These are phyloP conservation scores for Cantharellus anzutake DNA, from an alignment of 768 basidiomycete genomes.

Conservation along the genomic window DNA sequence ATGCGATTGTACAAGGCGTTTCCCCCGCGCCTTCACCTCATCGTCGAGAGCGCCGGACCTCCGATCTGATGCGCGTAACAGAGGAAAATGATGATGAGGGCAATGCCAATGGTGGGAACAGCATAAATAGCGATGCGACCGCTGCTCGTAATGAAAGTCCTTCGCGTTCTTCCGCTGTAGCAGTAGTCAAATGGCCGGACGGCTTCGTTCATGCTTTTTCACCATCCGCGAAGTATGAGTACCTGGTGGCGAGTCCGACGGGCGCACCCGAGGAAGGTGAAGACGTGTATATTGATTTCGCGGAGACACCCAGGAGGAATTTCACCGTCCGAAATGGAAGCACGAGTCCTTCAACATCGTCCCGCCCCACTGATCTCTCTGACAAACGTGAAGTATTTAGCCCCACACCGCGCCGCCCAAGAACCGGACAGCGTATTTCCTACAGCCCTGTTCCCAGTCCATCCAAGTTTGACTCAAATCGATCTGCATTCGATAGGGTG, in stretches of 20 bases:
- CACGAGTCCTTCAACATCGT: too few species aligned
- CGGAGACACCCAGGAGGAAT: too few species aligned
- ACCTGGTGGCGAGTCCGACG: not conserved
- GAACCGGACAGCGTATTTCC: too few species aligned
- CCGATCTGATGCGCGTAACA: constrained; percentile 48
- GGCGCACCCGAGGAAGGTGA: constrained; percentile 15
- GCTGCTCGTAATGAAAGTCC: not conserved
- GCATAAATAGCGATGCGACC: not conserved
- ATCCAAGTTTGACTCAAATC: too few species aligned
- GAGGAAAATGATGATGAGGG: constrained; percentile 42
- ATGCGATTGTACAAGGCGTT: not conserved
- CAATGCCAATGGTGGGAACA: constrained; percentile 12
- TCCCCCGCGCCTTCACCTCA: not conserved
- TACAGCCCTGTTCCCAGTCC: too few species aligned
- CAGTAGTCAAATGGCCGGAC: constrained; percentile 55
- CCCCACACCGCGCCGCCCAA: too few species aligned
- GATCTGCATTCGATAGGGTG: too few species aligned
- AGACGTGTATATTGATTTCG: too few species aligned
- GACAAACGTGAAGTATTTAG: too few species aligned
- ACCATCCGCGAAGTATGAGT: not conserved
- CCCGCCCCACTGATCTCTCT: too few species aligned
- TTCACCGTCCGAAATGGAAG: too few species aligned
- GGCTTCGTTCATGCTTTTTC: constrained; percentile 30
- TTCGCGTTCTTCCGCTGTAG: not conserved
- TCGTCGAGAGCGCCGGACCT: constrained; percentile 37